Evolutionary conservation across 179 eudicot species (phyloP).

Genomic region (Beta corolliflora): DNA sequence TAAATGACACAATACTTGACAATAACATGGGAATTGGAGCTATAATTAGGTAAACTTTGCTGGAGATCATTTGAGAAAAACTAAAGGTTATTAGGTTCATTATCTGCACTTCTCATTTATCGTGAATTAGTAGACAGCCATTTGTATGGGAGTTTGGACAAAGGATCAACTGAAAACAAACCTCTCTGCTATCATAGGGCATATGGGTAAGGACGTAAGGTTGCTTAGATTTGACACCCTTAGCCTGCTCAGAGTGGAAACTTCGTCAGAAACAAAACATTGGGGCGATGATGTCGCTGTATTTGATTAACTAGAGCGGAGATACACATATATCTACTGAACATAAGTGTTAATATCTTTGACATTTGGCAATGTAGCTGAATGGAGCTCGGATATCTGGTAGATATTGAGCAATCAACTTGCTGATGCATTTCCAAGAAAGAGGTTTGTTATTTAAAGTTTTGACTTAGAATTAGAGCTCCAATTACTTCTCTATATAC

Average conservation of each 20-base stretch:
- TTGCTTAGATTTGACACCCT: too few species aligned
- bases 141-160: conserved; percentile 1
- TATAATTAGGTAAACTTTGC: background rate
- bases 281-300: background rate
- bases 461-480: too few species aligned
- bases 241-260: too few species aligned
- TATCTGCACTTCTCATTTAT: background rate
- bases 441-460: too few species aligned
- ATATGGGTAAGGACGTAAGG: too few species aligned
- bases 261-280: too few species aligned
- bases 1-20: background rate
- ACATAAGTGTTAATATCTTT: too few species aligned
- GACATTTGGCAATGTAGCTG: background rate
- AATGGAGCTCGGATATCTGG: background rate
- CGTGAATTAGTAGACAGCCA: background rate
- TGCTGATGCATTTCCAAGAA: background rate
- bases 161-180: background rate
- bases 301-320: background rate
- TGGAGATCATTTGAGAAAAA: background rate
- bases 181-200: background rate
- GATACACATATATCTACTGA: background rate
- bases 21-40: background rate
- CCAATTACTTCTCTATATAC: too few species aligned
- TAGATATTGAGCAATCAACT: background rate
- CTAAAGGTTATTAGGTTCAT: background rate